These are phyloP conservation scores for Nymphaea thermarum DNA, from an alignment of 164 flowering plant genomes.

Conservation along the genomic window DNA sequence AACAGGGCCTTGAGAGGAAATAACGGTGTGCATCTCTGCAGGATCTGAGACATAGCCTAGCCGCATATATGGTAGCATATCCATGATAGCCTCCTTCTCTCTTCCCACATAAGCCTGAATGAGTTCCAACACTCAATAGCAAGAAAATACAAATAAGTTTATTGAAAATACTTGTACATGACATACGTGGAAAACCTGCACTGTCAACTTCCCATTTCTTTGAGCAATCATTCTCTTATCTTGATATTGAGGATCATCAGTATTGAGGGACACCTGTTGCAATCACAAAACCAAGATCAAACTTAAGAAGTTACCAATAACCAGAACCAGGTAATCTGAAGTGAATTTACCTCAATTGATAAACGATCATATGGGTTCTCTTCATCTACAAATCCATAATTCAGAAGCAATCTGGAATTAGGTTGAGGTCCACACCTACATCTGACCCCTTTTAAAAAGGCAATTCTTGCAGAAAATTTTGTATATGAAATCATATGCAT, in stretches of 20 bases:
- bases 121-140: background rate
- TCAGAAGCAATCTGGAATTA: constrained; percentile 78
- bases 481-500: background rate
- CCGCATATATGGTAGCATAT: constrained; percentile 92
- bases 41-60: constrained; percentile 92
- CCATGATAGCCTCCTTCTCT: constrained; percentile 80
- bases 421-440: constrained; percentile 99
- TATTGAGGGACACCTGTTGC: constrained; percentile 72
- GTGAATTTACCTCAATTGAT: constrained; percentile 49
- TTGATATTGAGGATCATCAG: constrained; percentile 97
- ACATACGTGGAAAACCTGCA: constrained; percentile 68
- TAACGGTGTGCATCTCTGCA: constrained; percentile 86
- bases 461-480: background rate
- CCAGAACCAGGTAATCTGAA: background rate
- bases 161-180: constrained; percentile 3
- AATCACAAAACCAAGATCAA: background rate
- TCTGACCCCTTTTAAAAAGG: constrained; percentile 1
- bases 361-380: constrained; percentile 84
- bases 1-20: constrained; percentile 87
- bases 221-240: constrained; percentile 96
- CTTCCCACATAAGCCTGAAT: constrained; percentile 69
- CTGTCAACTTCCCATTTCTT: constrained; percentile 74
- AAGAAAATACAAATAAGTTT: background rate
- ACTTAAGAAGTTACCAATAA: too few species aligned
- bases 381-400: constrained; percentile 98